These are phyloP conservation scores for Calonectria crousiana DNA, from an alignment of 2,329 filamentous ascomycete species.

Conservation along the genomic window DNA sequence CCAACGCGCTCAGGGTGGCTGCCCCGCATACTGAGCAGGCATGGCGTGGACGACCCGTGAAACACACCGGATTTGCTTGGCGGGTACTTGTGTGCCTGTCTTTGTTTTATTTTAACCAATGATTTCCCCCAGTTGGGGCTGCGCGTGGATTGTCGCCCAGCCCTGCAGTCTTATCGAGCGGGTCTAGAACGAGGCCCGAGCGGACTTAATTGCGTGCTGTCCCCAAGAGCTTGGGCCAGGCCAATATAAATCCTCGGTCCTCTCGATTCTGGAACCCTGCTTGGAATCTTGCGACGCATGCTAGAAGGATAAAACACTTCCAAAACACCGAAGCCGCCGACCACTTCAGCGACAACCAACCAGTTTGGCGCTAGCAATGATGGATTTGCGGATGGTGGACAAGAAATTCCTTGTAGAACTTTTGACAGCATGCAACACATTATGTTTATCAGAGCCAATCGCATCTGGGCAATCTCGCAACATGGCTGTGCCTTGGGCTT, in stretches of 20 bases:
- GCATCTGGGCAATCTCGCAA: neutral
- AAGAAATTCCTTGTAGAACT: neutral
- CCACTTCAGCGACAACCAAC: neutral
- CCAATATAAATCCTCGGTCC: neutral
- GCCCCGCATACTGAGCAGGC: slow-evolving; percentile 61
- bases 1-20: slow-evolving; percentile 72
- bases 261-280: neutral
- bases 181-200: neutral
- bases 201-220: neutral
- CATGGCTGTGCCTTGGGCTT: too few species aligned
- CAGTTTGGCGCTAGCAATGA: neutral
- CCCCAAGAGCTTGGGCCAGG: neutral
- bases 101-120: neutral
- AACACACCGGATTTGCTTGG: neutral
- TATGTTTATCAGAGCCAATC: neutral
- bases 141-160: neutral
- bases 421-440: too few species aligned
- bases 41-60: too few species aligned
- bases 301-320: neutral
- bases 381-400: neutral
- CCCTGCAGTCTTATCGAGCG: neutral
- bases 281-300: neutral
- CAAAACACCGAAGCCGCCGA: neutral
- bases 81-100: neutral
- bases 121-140: neutral